Evolutionary conservation across 1,139 yeast genomes (phyloP).

Genomic region (Magnusiomyces magnusii): DNA sequence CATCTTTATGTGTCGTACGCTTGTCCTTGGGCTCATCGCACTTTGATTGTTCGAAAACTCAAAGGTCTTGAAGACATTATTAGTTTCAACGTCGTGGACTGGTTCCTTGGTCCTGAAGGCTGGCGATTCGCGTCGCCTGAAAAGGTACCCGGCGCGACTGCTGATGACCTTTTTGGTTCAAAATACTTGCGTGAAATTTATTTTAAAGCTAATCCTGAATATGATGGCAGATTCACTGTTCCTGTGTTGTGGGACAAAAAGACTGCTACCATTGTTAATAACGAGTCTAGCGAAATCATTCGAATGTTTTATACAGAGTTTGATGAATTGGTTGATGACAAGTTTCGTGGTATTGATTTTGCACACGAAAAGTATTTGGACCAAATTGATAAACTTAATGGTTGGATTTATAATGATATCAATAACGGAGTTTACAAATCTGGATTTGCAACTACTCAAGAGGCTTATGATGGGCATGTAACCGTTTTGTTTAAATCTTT

Average conservation of each 20-base stretch:
- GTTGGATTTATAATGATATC: conserved; percentile 78
- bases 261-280: conserved; percentile 72
- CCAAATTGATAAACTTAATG: conserved; percentile 68
- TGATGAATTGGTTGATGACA: conserved; percentile 42
- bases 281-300: conserved; percentile 83
- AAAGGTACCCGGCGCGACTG: conserved; percentile 50
- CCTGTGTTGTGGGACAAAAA: conserved; percentile 92
- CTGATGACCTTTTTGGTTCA: conserved; percentile 58
- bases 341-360: conserved; percentile 47
- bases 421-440: conserved; percentile 94
- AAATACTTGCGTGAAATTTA: conserved; percentile 62
- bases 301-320: conserved; percentile 74
- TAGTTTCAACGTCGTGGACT: conserved; percentile 56
- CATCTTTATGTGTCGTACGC: conserved; percentile 83
- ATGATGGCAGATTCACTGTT: conserved; percentile 78
- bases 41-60: conserved; percentile 64
- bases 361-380: conserved; percentile 50
- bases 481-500: conserved; percentile 56
- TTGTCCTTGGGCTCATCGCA: conserved; percentile 93
- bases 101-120: conserved; percentile 75
- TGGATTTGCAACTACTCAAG: conserved; percentile 83
- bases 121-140: conserved; percentile 67
- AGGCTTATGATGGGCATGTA: conserved; percentile 71
- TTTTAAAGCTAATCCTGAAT: conserved; percentile 65
- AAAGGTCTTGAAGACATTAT: conserved; percentile 61